Base-by-base conservation (phyloP, 345 rosid genomes). In the Murraya paniculata region DNA sequence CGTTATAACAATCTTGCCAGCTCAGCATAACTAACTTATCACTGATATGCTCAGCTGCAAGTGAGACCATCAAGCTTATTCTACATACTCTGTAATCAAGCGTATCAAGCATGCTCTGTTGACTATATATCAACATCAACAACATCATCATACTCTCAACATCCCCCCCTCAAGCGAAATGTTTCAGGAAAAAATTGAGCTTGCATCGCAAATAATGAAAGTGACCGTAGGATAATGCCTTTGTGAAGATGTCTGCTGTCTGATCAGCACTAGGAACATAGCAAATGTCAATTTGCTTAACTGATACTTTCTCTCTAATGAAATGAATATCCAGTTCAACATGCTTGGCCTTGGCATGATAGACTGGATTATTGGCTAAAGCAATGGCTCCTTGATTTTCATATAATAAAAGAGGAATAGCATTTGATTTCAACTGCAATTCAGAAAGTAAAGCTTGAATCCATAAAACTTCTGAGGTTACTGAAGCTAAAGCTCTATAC, bases 361-460 rank as follows among this genome's bases (percentile, higher is more conserved):
- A 21, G 5, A 55, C 59, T 55, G 0, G 22, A 55, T 55, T 55
- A 22, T 22, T 55, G 1, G 59, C 7, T 5, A 55, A 55, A 2
- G 9, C 7, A 19, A 55, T 5, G 6, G 24, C 24, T 1, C 59
- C 7, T 55, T 16, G 3, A 55, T 55, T 55, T 3, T 55, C 59
- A 55, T 1, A 21, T 9, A 9, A 55, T 55, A 55, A 5, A 55
- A 55, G 0, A 18, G 9, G 2, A 3, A 7, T 5, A 19, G 5
- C 2, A 19, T 6, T 1, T 21, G 1, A 55, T 1, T 19, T 5
- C 0, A 21, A 0, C 0, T 19, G n/a, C 7, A 55, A 22, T 22
- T 55, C 0, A 5, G 7, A 5, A 1, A 19, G 1, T 55, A 53
- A 55, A 0, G 24, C 7, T 18, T 55, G 24, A 10, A 55, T 55